Evolutionary conservation across 1,139 yeast genomes (phyloP).

Genomic region (Debaryomyces udenii): DNA sequence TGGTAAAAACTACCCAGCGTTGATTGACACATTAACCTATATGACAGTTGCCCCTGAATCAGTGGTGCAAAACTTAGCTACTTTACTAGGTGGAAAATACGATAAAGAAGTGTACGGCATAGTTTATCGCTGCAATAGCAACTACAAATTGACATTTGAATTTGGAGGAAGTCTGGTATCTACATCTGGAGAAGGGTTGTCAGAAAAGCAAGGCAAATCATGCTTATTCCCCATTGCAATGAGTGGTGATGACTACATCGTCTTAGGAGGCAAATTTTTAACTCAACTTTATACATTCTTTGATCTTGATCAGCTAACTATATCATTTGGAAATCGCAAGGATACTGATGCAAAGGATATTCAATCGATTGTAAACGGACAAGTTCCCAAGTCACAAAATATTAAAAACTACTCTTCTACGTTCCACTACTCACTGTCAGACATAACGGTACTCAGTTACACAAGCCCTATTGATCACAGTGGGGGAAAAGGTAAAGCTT

Average conservation of each 20-base stretch:
- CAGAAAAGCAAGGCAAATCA: constrained; percentile 5
- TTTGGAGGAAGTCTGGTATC: constrained; percentile 7
- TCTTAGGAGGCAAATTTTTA: constrained; percentile 11
- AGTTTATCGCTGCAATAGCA: constrained; percentile 8
- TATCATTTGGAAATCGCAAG: constrained; percentile 11
- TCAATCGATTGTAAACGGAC: constrained; percentile 85
- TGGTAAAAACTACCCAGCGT: constrained; percentile 11
- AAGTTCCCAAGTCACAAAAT: constrained; percentile 46
- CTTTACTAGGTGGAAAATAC: constrained; percentile 10
- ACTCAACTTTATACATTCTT: constrained; percentile 11
- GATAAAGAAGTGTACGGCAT: constrained; percentile 4
- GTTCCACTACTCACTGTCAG: constrained; percentile 5
- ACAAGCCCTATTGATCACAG: constrained; percentile 5
- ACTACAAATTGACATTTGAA: constrained; percentile 4
- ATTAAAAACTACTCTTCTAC: constrained; percentile 5
- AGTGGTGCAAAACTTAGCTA: constrained; percentile 8
- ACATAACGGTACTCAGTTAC: constrained; percentile 1
- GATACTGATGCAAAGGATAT: constrained; percentile 81
- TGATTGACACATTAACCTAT: constrained; percentile 12
- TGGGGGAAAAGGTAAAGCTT: constrained; percentile 6
- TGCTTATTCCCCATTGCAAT: constrained; percentile 10
- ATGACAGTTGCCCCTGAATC: constrained; percentile 8
- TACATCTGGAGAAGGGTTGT: constrained; percentile 1
- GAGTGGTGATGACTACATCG: constrained; percentile 10
- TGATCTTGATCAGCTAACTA: constrained; percentile 11